These are phyloP conservation scores for Cenococcum geophilum DNA, from an alignment of 495 filamentous ascomycete genomes.

Conservation along the genomic window DNA sequence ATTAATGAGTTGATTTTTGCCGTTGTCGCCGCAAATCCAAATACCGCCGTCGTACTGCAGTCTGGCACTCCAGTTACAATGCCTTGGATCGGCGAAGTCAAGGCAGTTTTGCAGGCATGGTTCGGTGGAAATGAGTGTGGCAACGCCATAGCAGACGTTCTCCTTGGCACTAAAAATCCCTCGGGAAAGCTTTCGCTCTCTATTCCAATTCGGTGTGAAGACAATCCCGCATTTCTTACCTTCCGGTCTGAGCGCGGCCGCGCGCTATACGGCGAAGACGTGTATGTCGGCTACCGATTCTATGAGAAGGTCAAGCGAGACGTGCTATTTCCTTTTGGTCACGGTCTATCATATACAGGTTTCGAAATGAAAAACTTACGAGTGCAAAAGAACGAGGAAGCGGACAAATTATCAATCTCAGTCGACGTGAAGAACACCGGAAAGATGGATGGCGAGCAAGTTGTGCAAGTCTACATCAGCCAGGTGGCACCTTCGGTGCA, in stretches of 20 bases:
- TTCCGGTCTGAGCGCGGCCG: constrained; percentile 68
- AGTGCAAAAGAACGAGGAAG: constrained; percentile 33
- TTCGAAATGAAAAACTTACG: constrained; percentile 50
- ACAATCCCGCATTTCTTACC: constrained; percentile 67
- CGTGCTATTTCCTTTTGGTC: constrained; percentile 70
- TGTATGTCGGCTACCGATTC: constrained; percentile 77
- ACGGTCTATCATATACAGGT: constrained; percentile 62
- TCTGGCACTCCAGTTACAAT: constrained; percentile 76
- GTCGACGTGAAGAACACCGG: constrained; percentile 52
- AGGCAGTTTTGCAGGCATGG: constrained; percentile 55
- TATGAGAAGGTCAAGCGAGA: constrained; percentile 62
- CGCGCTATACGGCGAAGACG: constrained; percentile 68
- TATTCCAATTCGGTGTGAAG: constrained; percentile 58
- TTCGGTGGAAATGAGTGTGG: constrained; percentile 40
- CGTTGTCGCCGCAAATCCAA: constrained; percentile 63
- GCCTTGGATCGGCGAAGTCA: constrained; percentile 66
- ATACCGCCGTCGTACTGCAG: constrained; percentile 70
- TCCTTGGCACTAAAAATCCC: constrained; percentile 61
- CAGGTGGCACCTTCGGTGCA: constrained; percentile 53
- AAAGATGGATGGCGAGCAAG: constrained; percentile 52
- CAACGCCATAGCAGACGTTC: constrained; percentile 57
- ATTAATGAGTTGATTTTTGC: constrained; percentile 65
- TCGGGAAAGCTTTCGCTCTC: constrained; percentile 60
- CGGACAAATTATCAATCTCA: constrained; percentile 46
- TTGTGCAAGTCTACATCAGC: constrained; percentile 60